Base-by-base conservation (phyloP, 768 basidiomycete species). In the Pholiota conissans region DNA sequence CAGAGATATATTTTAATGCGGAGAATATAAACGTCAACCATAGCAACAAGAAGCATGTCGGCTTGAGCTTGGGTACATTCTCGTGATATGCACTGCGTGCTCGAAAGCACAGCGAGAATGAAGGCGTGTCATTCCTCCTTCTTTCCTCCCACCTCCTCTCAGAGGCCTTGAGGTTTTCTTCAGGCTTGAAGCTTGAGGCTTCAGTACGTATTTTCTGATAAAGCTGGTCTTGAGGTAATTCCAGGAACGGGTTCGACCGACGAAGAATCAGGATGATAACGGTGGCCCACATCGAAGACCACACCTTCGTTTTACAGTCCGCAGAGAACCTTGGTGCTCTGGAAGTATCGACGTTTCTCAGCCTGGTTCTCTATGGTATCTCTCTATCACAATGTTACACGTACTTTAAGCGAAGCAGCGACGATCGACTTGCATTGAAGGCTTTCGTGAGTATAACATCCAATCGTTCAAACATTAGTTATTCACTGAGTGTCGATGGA, bases 311-410 rank as follows among this genome's bases (percentile, higher is more conserved):
- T 35, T 22, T 60, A 10, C 42, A 60, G 50, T 56, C 59, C 6
- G 26, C 55, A 20, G 24, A 30, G 27, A 57, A 61, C 42, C 60
- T 61, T 27, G 60, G 60, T 28, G 56, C 60, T 14, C 46, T 61
- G 27, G 34, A 61, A 40, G 32, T 61, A 13, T 54, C 60, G 0
- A 61, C 60, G 28, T 61, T 53, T 20, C 22, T 57, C 22, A 54
- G 60, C 39, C 46, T 61, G 39, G n/a, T 51, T 26, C 46, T 61
- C 16, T 57, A 54, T 24, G 60, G 60, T 2, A 32, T 61, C 3
- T 30, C 57, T 6, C 28, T 61, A n/a, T 49, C 60, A 8, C 60
- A 61, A 49, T 56, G 47, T 27, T 57, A 53, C 22, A 51, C 52
- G 0, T 61, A 57, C 30, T 61, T 49, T 32, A 22, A 20, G 18